These are phyloP conservation scores for Aspergillus egyptiacus DNA, from an alignment of 495 filamentous ascomycete species.

Conservation along the genomic window DNA sequence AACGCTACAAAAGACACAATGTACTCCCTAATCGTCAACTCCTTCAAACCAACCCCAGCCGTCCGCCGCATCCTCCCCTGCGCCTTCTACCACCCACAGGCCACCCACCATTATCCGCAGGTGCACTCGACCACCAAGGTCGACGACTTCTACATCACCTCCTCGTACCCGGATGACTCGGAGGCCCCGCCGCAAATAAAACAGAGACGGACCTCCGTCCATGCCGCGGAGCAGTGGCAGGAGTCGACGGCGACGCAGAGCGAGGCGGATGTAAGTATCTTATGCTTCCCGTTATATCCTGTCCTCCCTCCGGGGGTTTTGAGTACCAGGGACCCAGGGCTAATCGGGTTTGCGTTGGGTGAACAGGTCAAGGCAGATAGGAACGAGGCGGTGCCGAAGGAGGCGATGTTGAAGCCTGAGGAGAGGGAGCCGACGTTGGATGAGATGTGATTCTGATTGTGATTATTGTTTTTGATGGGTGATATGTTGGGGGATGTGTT, in stretches of 20 bases:
- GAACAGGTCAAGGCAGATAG: conserved; percentile 21
- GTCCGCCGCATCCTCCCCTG: conserved; percentile 5
- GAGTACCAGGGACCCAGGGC: background rate
- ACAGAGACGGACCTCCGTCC: conserved; percentile 3
- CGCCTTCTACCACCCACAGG: conserved; percentile 13
- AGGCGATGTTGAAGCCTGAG: conserved; percentile 9
- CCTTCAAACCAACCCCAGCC: conserved; percentile 2
- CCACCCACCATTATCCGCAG: background rate
- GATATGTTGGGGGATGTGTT: too few relatives aligned
- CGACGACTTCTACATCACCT: conserved; percentile 18
- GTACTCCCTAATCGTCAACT: background rate
- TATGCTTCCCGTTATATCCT: background rate
- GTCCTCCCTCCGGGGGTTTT: background rate
- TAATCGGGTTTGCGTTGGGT: background rate
- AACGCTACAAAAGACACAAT: background rate
- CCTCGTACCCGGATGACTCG: conserved; percentile 19
- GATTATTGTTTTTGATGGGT: too few relatives aligned
- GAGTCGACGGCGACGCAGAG: conserved; percentile 20
- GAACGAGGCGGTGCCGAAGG: conserved; percentile 10
- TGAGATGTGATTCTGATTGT: conserved; percentile 17
- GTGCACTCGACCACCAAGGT: conserved; percentile 10
- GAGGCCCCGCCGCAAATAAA: conserved; percentile 13
- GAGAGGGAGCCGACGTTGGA: conserved; percentile 20
- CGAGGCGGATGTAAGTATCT: conserved; percentile 17
- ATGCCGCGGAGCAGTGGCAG: conserved; percentile 11